phyloP scores from a whole-genome alignment of 768 basidiomycete genomes.

The Tulasnella sp. region DNA sequence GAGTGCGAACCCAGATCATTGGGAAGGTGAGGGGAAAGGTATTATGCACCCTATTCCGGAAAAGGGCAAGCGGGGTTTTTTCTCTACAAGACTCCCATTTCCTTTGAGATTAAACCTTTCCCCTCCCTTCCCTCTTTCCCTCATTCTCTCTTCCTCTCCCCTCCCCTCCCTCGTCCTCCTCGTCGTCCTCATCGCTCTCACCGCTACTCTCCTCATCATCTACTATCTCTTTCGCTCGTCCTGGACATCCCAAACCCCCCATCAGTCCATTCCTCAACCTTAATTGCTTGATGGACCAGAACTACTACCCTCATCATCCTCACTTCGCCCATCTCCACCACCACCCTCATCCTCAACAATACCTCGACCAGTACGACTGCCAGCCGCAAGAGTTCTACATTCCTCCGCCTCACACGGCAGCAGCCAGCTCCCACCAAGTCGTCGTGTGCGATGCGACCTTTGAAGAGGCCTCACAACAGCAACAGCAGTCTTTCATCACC shows the following conservation, averaged over 20 bases:
- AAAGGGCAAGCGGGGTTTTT: background rate
- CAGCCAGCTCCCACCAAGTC: background rate
- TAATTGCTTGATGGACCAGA: background rate
- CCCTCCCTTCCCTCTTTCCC: background rate
- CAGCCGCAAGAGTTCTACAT: background rate
- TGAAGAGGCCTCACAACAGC: background rate
- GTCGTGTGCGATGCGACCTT: background rate
- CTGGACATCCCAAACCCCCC: background rate
- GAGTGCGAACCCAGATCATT: background rate
- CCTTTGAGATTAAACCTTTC: background rate
- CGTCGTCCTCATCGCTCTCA: background rate
- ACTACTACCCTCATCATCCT: background rate
- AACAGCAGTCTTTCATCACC: background rate
- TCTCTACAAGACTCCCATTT: background rate
- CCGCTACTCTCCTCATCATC: background rate
- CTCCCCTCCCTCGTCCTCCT: background rate
- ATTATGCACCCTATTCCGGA: background rate
- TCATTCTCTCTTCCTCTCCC: background rate
- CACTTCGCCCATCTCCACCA: background rate
- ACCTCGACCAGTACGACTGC: background rate
- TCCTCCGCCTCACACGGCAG: background rate
- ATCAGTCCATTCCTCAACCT: background rate
- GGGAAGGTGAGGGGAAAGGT: background rate
- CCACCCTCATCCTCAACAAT: background rate
- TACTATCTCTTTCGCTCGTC: background rate